Percentiles rank a stretch among this genome's conserved stretches.
phyloP scores from a whole-genome alignment of 495 filamentous ascomycete genomes.

The Aspergillus carlsbadensis region DNA sequence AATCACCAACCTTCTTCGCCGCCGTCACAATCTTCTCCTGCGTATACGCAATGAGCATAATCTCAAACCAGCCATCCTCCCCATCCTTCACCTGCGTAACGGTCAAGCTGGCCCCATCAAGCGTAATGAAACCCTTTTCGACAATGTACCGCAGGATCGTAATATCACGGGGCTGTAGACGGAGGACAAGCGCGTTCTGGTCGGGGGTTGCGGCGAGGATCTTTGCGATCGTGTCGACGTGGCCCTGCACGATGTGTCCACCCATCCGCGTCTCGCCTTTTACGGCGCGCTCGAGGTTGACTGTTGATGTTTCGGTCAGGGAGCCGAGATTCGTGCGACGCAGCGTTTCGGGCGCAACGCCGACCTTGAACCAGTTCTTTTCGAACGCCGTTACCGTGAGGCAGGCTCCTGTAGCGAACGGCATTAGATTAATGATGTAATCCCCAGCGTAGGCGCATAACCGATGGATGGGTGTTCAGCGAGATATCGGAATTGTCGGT shows the following conservation, averaged over 20 bases:
- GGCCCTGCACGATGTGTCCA: constrained; percentile 75
- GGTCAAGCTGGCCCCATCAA: constrained; percentile 96
- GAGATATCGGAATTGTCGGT: too few species aligned
- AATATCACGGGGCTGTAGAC: constrained; percentile 69
- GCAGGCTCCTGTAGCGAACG: constrained; percentile 58
- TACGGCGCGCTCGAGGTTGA: constrained; percentile 94
- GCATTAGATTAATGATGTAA: constrained; percentile 3
- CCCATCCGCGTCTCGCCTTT: constrained; percentile 84
- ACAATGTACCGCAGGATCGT: constrained; percentile 80
- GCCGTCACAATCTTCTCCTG: constrained; percentile 89
- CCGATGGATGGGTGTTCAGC: too few species aligned
- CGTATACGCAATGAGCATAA: constrained; percentile 99
- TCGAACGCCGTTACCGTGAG: constrained; percentile 86
- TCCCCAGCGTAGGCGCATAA: neutral
- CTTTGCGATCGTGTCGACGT: constrained; percentile 84
- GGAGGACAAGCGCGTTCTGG: constrained; percentile 82
- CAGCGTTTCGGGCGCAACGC: constrained; percentile 93
- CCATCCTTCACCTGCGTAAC: constrained; percentile 76
- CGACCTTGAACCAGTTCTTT: constrained; percentile 77
- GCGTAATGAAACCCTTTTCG: constrained; percentile 92
- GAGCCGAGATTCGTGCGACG: constrained; percentile 90
- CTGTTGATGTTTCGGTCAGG: constrained; percentile 53
- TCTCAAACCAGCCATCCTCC: constrained; percentile 83
- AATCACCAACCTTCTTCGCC: constrained; percentile 75
- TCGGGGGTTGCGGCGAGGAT: constrained; percentile 70